Conservation (phyloP, 495 filamentous ascomycete genomes). For the Xylaria bambusicola region DNA sequence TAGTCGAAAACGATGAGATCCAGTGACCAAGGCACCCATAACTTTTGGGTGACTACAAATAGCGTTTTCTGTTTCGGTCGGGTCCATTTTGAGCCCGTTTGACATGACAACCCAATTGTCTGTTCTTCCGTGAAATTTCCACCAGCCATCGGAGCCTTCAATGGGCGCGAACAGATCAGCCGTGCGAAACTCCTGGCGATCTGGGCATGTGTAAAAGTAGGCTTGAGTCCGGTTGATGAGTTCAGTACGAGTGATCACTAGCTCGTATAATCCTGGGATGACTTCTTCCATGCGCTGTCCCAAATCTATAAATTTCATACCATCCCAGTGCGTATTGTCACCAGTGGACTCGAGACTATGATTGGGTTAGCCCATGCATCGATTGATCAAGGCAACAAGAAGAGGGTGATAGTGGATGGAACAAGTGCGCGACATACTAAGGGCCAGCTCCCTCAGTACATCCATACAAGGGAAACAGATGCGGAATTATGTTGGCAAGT, state of each 20-base stretch:
- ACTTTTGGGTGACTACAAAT: slow-evolving; percentile 42
- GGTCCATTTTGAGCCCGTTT: slow-evolving; percentile 60
- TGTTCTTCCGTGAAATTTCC: slow-evolving; percentile 46
- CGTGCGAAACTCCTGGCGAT: slow-evolving; percentile 47
- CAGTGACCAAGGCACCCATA: slow-evolving; percentile 45
- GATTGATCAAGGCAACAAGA: background rate
- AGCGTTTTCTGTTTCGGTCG: slow-evolving; percentile 46
- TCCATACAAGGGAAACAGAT: slow-evolving; percentile 29
- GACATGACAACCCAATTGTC: slow-evolving; percentile 61
- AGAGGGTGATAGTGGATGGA: background rate
- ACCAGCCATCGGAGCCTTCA: slow-evolving; percentile 46
- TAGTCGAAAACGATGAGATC: slow-evolving; percentile 46
- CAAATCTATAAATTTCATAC: slow-evolving; percentile 29
- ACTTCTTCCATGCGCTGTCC: slow-evolving; percentile 35
- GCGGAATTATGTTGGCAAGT: slow-evolving; percentile 26
- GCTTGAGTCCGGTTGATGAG: slow-evolving; percentile 22
- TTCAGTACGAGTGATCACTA: slow-evolving; percentile 27
- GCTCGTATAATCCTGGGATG: slow-evolving; percentile 30
- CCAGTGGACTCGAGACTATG: slow-evolving; percentile 24
- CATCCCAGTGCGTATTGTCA: slow-evolving; percentile 26
- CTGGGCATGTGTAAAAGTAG: slow-evolving; percentile 46
- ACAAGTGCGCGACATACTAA: slow-evolving; percentile 10
- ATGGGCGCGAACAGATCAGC: slow-evolving; percentile 51
- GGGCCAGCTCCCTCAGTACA: slow-evolving; percentile 30
- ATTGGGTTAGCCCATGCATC: background rate